Conservation (phyloP, 306 rosid genomes). For the Glycine latifolia region DNA sequence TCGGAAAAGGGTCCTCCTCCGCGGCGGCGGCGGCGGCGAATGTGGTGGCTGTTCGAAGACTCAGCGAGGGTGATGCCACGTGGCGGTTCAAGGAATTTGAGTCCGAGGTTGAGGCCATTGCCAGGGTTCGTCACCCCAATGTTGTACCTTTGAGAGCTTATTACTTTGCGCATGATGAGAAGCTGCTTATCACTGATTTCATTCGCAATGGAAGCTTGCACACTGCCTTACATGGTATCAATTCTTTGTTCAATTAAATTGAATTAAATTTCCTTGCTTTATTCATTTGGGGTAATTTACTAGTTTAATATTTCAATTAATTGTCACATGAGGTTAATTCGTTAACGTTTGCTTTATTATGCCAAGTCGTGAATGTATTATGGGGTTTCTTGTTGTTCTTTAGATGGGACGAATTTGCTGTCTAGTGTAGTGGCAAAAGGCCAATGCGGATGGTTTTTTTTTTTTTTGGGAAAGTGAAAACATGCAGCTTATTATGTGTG, state of each 20-base stretch:
- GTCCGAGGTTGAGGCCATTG: constrained; percentile 73
- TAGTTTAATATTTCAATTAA: not conserved
- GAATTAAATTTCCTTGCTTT: no score
- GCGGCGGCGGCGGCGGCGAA: constrained; percentile 45
- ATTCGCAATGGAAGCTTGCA: constrained; percentile 80
- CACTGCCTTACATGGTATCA: constrained; percentile 71
- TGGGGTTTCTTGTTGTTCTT: not conserved
- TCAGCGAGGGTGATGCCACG: constrained; percentile 75
- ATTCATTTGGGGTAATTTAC: not conserved
- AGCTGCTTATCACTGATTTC: constrained; percentile 74
- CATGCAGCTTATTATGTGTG: not conserved
- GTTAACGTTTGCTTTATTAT: no score
- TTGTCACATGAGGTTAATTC: not conserved
- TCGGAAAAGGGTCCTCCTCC: constrained; percentile 51
- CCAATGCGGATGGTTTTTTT: not conserved
- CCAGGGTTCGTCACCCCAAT: constrained; percentile 78
- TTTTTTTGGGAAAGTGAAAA: not conserved
- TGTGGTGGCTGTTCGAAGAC: constrained; percentile 73
- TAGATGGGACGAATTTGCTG: constrained; percentile 4
- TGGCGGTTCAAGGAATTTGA: constrained; percentile 82
- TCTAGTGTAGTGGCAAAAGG: not conserved
- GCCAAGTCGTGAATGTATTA: no score
- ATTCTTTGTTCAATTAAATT: not conserved
- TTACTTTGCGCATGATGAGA: constrained; percentile 80
- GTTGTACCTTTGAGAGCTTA: constrained; percentile 75